phyloP scores from a whole-genome alignment of 768 basidiomycete species.

The Serendipita indica region DNA sequence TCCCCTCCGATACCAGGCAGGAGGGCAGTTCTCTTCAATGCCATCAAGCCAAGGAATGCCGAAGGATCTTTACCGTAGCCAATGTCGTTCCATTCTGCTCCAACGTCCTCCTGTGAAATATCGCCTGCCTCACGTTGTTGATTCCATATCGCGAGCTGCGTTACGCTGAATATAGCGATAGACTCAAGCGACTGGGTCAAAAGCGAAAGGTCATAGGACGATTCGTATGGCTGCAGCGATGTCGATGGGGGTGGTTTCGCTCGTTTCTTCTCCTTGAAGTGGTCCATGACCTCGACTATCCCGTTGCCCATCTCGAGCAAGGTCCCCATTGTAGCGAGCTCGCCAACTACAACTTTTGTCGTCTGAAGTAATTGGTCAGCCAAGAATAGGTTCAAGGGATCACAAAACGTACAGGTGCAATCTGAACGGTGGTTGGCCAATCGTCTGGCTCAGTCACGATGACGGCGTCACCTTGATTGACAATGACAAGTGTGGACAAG shows the following conservation, averaged over 20 bases:
- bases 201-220: slow-evolving; percentile 30
- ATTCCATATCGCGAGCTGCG: slow-evolving; percentile 68
- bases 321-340: slow-evolving; percentile 74
- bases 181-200: slow-evolving; percentile 42
- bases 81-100: slow-evolving; percentile 4
- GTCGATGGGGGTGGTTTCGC: slow-evolving; percentile 16
- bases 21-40: neutral
- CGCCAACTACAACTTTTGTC: slow-evolving; percentile 68
- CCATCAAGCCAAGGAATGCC: neutral
- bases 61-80: neutral
- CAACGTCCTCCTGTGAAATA: slow-evolving; percentile 1
- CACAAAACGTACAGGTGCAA: slow-evolving; percentile 49
- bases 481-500: slow-evolving; percentile 49
- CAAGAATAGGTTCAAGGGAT: neutral
- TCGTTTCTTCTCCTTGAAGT: slow-evolving; percentile 34
- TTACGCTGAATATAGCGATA: slow-evolving; percentile 52
- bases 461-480: slow-evolving; percentile 54
- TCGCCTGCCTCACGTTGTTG: slow-evolving; percentile 54
- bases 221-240: slow-evolving; percentile 22
- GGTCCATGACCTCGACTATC: slow-evolving; percentile 56
- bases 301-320: slow-evolving; percentile 72
- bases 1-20: slow-evolving; percentile 1
- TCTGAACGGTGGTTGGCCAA: slow-evolving; percentile 55
- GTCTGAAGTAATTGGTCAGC: slow-evolving; percentile 34
- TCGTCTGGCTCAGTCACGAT: slow-evolving; percentile 44